Evolutionary conservation across 176 grass and related monocot species (phyloP), one percentile per base, ranked within the genome.

Genomic region (Coix lacrymajobi): DNA sequence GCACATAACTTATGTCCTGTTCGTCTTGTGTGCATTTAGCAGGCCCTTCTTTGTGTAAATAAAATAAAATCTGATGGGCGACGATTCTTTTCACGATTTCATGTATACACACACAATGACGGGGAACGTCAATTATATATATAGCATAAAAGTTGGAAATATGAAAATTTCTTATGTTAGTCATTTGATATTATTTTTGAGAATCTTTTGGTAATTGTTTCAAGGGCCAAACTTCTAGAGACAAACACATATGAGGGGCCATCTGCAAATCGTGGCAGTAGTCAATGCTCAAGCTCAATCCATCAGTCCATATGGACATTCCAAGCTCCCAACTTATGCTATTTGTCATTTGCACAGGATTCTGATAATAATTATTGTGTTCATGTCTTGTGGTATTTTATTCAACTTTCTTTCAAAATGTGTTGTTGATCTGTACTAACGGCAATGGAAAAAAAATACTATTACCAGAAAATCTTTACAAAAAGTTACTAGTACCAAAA

Each of bases 21-120:
- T 8, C 22, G 52, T 56, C 78, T 77, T 45, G n/a, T 66, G 83
- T 82, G 83, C 34, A 73, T 7, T 45, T 71, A 64, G 51, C 49
- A 64, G 29, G 16, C 31, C 58, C 57, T 51, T 75, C 20, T 13
- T 0, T 80, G 57, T 83, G 11, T 75, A 73, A 65, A 74, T 83
- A 75, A 65, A 83, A 14, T 60, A 75, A 75, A 83, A 22, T 44
- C 22, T 75, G 32, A 51, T 31, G 49, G 34, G 1, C 30, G 44
- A 28, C 1, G 22, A 75, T 83, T 83, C 60, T 75, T 83, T 38
- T 75, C n/a, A 75, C 7, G 8, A 64, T 28, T 36, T 75, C 52
- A 4, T 44, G 29, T 62, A 13, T 41, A 66, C 25, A 78, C 20
- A 66, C 25, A 78, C 20, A 54, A 54, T 54, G 20, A 22, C n/a